Conservation (phyloP, 371 early-diverging fungal species). For the Synchytrium microbalum region DNA sequence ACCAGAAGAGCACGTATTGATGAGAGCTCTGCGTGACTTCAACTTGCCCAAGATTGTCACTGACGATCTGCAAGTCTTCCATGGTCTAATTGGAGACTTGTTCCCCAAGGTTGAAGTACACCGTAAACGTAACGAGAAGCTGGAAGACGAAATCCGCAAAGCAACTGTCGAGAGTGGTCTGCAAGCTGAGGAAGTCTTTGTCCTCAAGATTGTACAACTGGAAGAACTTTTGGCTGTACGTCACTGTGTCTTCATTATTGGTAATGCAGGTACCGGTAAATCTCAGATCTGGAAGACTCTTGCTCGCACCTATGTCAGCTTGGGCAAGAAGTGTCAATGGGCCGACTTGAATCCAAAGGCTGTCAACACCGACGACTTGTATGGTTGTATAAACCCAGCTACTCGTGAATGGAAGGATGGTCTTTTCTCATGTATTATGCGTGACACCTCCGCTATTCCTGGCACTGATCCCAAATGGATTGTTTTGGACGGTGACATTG, state of each 20-base stretch:
- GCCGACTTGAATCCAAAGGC: constrained; percentile 57
- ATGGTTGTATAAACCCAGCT: constrained; percentile 54
- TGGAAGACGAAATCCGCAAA: constrained; percentile 51
- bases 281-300: constrained; percentile 59
- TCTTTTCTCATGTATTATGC: constrained; percentile 48
- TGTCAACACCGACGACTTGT: constrained; percentile 54
- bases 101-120: constrained; percentile 55
- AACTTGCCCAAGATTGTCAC: constrained; percentile 58
- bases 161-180: constrained; percentile 50
- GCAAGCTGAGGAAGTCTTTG: constrained; percentile 55
- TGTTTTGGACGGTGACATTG: constrained; percentile 54
- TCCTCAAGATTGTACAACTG: constrained; percentile 52
- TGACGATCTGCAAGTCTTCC: constrained; percentile 54
- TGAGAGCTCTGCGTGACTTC: constrained; percentile 60
- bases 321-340: constrained; percentile 45
- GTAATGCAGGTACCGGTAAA: constrained; percentile 54
- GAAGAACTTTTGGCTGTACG: constrained; percentile 56
- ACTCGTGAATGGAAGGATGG: constrained; percentile 64
- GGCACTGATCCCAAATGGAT: constrained; percentile 57
- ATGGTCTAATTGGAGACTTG: constrained; percentile 53
- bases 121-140: constrained; percentile 47
- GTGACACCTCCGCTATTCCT: constrained; percentile 47
- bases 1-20: constrained; percentile 54
- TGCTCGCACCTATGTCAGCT: constrained; percentile 46
- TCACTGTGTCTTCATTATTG: constrained; percentile 59